Percentiles rank a stretch among this genome's conserved stretches.
Evolutionary conservation across 129 eudicot genomes (phyloP).

Genomic region (Saussurea involucrata): DNA sequence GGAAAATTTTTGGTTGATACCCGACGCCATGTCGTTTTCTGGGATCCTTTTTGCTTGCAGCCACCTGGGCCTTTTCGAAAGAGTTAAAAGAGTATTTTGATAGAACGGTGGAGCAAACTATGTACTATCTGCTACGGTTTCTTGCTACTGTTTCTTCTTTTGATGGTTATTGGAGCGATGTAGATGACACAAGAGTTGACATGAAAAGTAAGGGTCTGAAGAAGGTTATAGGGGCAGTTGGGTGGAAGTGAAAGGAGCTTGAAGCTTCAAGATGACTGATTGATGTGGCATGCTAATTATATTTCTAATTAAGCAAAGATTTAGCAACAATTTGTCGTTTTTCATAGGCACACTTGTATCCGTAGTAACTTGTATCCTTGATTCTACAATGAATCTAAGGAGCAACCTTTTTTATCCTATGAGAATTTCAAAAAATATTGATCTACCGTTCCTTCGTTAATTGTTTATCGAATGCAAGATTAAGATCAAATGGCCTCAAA

Average conservation of each 20-base stretch:
- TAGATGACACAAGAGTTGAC: conserved; percentile 22
- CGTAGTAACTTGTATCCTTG: neutral
- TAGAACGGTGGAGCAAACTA: conserved; percentile 46
- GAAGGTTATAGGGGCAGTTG: conserved; percentile 43
- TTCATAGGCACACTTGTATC: no score
- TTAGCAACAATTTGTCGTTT: neutral
- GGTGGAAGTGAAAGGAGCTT: conserved; percentile 16
- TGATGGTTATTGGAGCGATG: conserved; percentile 13
- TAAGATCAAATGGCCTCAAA: no score
- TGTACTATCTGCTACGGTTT: conserved; percentile 44
- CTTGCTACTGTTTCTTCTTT: conserved; percentile 15
- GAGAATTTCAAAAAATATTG: neutral
- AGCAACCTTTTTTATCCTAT: no score
- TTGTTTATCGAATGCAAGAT: no score
- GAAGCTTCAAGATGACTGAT: neutral
- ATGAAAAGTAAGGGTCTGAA: conserved; percentile 38
- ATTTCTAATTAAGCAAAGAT: neutral
- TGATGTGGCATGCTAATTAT: neutral
- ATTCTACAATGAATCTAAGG: no score
- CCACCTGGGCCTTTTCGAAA: conserved; percentile 29
- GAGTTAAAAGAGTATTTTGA: conserved; percentile 31
- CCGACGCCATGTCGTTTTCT: conserved; percentile 35
- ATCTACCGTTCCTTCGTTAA: no score
- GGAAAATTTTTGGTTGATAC: conserved; percentile 29
- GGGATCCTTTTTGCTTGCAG: conserved; percentile 40